These are phyloP conservation scores for Protomyces pachydermus DNA, from an alignment of 1,139 yeast species.

Conservation along the genomic window DNA sequence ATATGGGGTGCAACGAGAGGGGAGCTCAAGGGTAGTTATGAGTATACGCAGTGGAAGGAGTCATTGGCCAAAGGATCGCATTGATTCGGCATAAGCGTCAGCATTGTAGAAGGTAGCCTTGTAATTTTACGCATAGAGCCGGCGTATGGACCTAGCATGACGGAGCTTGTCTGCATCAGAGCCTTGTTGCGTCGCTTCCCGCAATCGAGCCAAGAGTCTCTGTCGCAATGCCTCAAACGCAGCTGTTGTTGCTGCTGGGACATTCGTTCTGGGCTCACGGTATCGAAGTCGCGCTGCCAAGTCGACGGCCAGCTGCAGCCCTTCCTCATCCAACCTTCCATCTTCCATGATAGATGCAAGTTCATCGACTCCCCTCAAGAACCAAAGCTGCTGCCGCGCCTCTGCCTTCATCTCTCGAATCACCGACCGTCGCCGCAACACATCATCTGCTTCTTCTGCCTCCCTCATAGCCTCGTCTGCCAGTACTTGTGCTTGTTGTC, in stretches of 20 bases:
- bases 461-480: not conserved
- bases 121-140: not conserved
- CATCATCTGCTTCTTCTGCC: not conserved
- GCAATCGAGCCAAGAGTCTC: not conserved
- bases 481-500: not conserved
- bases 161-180: not conserved
- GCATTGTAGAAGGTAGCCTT: too few species aligned
- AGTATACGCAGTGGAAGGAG: constrained; percentile 14
- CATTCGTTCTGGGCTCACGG: not conserved
- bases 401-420: not conserved
- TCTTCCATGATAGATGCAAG: not conserved
- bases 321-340: not conserved
- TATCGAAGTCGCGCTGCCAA: not conserved
- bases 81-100: too few species aligned
- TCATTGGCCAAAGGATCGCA: not conserved
- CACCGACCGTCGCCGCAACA: not conserved
- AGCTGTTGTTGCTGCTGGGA: not conserved
- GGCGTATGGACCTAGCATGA: not conserved
- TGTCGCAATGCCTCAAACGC: not conserved
- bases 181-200: not conserved
- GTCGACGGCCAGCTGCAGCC: not conserved
- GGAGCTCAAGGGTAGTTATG: constrained; percentile 6
- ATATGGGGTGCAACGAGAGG: constrained; percentile 41
- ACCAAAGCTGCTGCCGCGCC: not conserved
- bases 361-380: not conserved